Evolutionary conservation across 1,284 basidiomycete genomes (phyloP).

Genomic region (Ceratobasidium theobromae): DNA sequence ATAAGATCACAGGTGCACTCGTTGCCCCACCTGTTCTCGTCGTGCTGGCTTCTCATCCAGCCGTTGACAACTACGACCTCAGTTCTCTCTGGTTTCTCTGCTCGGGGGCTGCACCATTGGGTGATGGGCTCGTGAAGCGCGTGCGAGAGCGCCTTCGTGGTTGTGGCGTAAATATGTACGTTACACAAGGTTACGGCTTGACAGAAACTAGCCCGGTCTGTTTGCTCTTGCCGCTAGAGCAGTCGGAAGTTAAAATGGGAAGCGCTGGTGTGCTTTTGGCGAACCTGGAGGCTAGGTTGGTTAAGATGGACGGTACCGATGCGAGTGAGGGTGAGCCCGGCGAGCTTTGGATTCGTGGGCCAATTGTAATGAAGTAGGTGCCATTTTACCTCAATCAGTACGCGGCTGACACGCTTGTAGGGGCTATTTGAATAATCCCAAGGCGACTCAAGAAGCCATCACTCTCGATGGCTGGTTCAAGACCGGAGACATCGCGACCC

Average conservation of each 20-base stretch:
- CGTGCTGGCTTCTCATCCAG: constrained; percentile 65
- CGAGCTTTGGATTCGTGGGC: constrained; percentile 79
- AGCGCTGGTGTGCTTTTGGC: constrained; percentile 74
- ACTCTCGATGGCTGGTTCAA: constrained; percentile 79
- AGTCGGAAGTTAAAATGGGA: constrained; percentile 50
- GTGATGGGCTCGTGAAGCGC: constrained; percentile 58
- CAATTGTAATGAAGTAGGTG: constrained; percentile 71
- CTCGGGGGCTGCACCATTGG: constrained; percentile 83
- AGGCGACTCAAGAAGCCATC: constrained; percentile 67
- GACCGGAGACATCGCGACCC: constrained; percentile 73
- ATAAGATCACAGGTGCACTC: constrained; percentile 61
- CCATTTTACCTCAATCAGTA: background rate
- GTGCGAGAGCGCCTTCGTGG: constrained; percentile 48
- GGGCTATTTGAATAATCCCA: constrained; percentile 60
- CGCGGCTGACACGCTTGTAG: constrained; percentile 25
- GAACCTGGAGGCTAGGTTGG: constrained; percentile 74
- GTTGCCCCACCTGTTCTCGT: constrained; percentile 87
- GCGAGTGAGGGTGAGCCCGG: constrained; percentile 59
- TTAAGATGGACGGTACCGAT: constrained; percentile 57
- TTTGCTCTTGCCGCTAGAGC: background rate
- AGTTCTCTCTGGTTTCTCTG: constrained; percentile 60
- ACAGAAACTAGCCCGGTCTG: constrained; percentile 58
- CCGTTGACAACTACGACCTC: constrained; percentile 71
- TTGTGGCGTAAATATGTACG: constrained; percentile 43
- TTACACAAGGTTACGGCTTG: constrained; percentile 67